phyloP scores from a whole-genome alignment of 2,329 filamentous ascomycete species.

The Stemphylium lycopersici region DNA sequence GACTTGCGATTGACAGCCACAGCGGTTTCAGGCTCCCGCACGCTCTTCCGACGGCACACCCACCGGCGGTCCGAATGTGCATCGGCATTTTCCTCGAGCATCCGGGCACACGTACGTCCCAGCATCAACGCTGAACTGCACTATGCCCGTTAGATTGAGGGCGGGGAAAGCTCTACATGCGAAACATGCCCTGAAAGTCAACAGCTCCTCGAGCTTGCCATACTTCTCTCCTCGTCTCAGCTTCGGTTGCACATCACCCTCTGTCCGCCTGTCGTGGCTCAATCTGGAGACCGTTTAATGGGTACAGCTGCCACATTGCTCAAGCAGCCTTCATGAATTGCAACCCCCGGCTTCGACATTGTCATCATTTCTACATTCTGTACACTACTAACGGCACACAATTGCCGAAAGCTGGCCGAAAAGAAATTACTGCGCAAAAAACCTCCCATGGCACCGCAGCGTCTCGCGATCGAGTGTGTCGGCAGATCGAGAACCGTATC shows the following conservation, averaged over 20 bases:
- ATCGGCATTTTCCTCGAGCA: background rate
- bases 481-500: background rate
- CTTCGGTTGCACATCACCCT: background rate
- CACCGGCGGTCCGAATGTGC: background rate
- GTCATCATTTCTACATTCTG: no score
- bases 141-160: background rate
- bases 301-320: background rate
- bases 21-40: background rate
- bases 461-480: background rate
- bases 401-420: background rate
- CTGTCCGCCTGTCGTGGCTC: background rate
- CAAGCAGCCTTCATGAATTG: background rate
- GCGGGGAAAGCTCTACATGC: background rate
- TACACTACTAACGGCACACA: background rate
- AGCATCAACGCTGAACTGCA: background rate
- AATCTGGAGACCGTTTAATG: background rate
- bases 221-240: background rate
- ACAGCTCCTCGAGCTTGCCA: background rate
- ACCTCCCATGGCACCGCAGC: background rate
- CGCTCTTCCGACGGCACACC: background rate
- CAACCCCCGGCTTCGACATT: background rate
- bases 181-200: background rate
- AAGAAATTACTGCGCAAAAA: background rate
- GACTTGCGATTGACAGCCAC: background rate
- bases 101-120: background rate